Percentiles rank a stretch among this genome's conserved stretches.
Conservation (phyloP, 164 flowering plant genomes). For the Nymphaea colorata region DNA sequence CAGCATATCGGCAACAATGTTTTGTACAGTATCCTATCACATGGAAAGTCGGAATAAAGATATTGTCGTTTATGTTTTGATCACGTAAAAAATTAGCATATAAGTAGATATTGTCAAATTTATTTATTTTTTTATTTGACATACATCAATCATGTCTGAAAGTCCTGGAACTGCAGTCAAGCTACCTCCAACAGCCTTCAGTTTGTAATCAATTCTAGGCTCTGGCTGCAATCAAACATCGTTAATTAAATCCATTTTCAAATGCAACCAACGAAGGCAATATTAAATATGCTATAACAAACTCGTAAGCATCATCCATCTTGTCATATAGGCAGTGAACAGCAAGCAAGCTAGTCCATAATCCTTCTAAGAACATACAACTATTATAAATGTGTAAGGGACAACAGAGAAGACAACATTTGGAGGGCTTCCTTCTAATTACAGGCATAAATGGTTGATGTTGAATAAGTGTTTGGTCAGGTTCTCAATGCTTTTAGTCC, state of each 20-base stretch:
- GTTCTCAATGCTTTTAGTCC: no score
- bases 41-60: slow-evolving; percentile 1
- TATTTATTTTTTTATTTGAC: slow-evolving; percentile 7
- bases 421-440: no score
- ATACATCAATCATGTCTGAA: slow-evolving; percentile 97
- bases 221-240: slow-evolving; percentile 47
- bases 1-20: slow-evolving; percentile 86
- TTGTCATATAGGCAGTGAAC: no score
- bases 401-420: no score
- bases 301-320: neutral
- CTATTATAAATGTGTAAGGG: no score
- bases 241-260: neutral
- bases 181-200: slow-evolving; percentile 99
- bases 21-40: slow-evolving; percentile 67
- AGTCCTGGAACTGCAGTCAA: slow-evolving; percentile 92
- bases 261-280: neutral
- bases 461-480: no score
- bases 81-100: neutral
- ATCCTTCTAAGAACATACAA: no score
- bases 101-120: neutral
- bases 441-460: no score
- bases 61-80: neutral
- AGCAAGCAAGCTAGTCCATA: no score
- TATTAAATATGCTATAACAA: neutral
- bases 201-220: slow-evolving; percentile 82